These are phyloP conservation scores for Candida dubliniensis DNA, from an alignment of 1,139 yeast genomes.

Conservation along the genomic window DNA sequence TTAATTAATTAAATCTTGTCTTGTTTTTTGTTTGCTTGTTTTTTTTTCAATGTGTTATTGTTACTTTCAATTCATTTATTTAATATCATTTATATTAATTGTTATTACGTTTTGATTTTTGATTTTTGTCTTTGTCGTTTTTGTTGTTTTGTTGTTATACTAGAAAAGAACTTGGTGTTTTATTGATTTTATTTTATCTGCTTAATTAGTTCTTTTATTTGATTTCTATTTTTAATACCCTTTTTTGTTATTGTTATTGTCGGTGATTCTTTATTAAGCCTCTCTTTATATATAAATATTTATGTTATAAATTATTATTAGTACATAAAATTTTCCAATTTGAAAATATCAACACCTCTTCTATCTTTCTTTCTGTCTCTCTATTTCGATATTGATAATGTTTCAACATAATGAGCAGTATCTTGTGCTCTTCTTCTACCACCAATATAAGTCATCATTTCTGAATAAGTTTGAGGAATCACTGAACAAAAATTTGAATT, in stretches of 20 bases:
- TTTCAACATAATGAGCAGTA: conserved; percentile 68
- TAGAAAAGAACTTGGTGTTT: too few species aligned
- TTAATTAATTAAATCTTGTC: too few species aligned
- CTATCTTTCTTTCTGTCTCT: too few species aligned
- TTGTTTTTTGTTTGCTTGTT: too few species aligned
- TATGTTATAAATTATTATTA: background rate
- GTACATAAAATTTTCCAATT: too few species aligned
- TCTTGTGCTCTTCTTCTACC: conserved; percentile 88
- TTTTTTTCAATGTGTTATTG: background rate
- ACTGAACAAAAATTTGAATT: conserved; percentile 59
- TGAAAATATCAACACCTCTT: too few species aligned
- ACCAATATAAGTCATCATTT: conserved; percentile 88
- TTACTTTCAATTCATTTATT: background rate
- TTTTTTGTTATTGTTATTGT: background rate
- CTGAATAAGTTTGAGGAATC: conserved; percentile 83
- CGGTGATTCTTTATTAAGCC: background rate
- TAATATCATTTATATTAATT: background rate
- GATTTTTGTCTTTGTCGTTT: too few species aligned
- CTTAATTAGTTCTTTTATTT: too few species aligned
- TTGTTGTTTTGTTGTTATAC: too few species aligned
- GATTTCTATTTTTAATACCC: too few species aligned
- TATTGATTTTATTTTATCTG: too few species aligned
- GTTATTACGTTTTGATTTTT: too few species aligned
- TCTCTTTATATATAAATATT: background rate
- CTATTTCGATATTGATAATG: conserved; percentile 24